Evolutionary conservation across 2,329 filamentous ascomycete species (phyloP), one percentile per base, ranked within the genome.

Genomic region (Fusarium sp.): DNA sequence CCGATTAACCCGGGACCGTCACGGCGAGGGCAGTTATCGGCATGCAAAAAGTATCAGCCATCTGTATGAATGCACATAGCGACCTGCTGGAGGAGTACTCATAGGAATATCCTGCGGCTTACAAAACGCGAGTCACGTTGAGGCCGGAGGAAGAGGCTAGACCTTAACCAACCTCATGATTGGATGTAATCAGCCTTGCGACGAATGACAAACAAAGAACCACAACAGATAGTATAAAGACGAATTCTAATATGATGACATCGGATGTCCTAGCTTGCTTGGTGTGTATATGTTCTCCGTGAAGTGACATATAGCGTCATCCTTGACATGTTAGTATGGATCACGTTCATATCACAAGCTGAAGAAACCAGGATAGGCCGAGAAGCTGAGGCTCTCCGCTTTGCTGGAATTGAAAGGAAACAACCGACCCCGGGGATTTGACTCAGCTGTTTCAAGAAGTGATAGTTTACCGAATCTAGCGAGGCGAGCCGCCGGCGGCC

Each of bases 401-500:
- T 35, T 26, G 20, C 17, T 55, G 35, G 51, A 41, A 41, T 31
- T 31, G 35, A 41, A 55, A 62, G 26, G 20, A 31, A 35, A 62
- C 33, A 52, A 59, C 41, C 35, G 44, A 55, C 48, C 17, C 36
- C 28, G 38, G 31, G 39, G 35, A 52, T 24, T 47, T 31, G n/a
- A 58, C 51, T 58, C 49, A 36, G 45, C 26, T 26, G 41, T 51
- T 60, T 61, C 44, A 47, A 52, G 24, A 58, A 42, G 41, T 38
- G 28, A 60, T 42, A 33, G 56, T 54, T 45, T 57, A 56, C 42
- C 56, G 36, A 60, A 52, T 48, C 69, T 61, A 69, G 62, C 66
- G 70, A 69, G 73, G 69, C 72, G 66, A 70, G 68, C 66, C 62
- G 70, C 47, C 48, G 56, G 60, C 54, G 55, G 57, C 66, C 59